Conservation (phyloP, 305 asterid genomes). For the Stenogyne calaminthoides region DNA sequence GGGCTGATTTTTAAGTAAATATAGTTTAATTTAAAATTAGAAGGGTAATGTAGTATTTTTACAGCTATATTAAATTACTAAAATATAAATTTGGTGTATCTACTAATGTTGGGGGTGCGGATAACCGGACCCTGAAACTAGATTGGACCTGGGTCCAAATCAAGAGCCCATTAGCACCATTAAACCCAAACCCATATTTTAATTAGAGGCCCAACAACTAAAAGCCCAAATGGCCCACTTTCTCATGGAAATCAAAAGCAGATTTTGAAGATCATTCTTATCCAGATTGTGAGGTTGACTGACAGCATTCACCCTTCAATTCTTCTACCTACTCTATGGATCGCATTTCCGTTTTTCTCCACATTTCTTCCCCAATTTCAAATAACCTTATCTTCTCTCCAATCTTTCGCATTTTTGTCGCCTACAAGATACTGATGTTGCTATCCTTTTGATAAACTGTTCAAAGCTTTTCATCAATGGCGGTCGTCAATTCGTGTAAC, state of each 20-base stretch:
- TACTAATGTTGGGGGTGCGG: too few relatives aligned
- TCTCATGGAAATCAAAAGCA: neutral
- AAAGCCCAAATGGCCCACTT: slow-evolving; percentile 11
- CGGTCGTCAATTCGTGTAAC: slow-evolving; percentile 61
- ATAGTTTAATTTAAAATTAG: too few relatives aligned
- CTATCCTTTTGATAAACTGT: slow-evolving; percentile 29
- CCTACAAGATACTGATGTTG: slow-evolving; percentile 36
- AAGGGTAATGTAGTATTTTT: too few relatives aligned
- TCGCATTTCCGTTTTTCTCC: slow-evolving; percentile 30
- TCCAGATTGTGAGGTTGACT: slow-evolving; percentile 70
- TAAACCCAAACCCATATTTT: neutral
- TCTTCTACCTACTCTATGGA: slow-evolving; percentile 36
- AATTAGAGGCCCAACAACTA: neutral
- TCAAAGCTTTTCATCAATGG: slow-evolving; percentile 53
- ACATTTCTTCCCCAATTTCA: slow-evolving; percentile 26
- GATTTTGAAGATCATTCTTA: slow-evolving; percentile 50
- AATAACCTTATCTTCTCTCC: slow-evolving; percentile 50
- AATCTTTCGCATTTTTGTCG: slow-evolving; percentile 11
- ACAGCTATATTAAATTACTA: too few relatives aligned
- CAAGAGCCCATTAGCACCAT: neutral
- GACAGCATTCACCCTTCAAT: slow-evolving; percentile 10
- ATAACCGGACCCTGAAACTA: too few relatives aligned
- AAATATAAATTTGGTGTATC: too few relatives aligned
- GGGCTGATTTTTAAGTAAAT: too few relatives aligned
- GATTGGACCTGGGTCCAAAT: neutral